Conservation (phyloP, 2,329 filamentous ascomycete genomes). For the Penicillium vulpinum region DNA sequence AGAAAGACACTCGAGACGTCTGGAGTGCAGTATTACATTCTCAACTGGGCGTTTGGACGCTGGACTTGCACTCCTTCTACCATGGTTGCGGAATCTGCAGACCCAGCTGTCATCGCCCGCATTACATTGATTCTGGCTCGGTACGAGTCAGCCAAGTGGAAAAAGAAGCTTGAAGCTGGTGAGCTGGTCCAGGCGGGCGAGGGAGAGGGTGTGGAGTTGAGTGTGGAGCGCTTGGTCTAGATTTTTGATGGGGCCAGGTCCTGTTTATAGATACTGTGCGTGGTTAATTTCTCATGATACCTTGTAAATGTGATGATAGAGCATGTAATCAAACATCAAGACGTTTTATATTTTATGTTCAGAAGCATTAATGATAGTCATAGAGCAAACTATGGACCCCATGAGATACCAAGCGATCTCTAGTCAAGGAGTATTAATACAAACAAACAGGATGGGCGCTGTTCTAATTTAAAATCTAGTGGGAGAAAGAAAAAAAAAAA, state of each 20-base stretch:
- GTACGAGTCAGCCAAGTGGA: conserved; percentile 51
- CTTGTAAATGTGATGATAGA: conserved; percentile 7
- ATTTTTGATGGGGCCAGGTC: not conserved
- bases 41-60: conserved; percentile 97
- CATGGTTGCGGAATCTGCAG: conserved; percentile 41
- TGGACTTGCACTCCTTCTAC: conserved; percentile 77
- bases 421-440: not conserved
- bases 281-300: conserved; percentile 12
- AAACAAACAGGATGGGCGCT: conserved; percentile 4
- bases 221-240: conserved; percentile 39
- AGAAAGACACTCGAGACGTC: conserved; percentile 28
- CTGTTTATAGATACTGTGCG: conserved; percentile 1
- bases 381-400: not conserved
- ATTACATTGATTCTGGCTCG: conserved; percentile 51
- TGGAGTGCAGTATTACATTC: conserved; percentile 67
- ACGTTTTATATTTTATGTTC: not conserved
- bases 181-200: conserved; percentile 35
- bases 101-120: conserved; percentile 36
- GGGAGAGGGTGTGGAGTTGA: conserved; percentile 25
- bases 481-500: not conserved
- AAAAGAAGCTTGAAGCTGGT: conserved; percentile 47
- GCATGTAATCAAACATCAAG: not conserved
- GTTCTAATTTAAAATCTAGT: conserved; percentile 2
- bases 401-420: not conserved
- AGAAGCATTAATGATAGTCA: not conserved